Evolutionary conservation across 2,329 filamentous ascomycete species (phyloP).

Genomic region (Fusarium sp.): DNA sequence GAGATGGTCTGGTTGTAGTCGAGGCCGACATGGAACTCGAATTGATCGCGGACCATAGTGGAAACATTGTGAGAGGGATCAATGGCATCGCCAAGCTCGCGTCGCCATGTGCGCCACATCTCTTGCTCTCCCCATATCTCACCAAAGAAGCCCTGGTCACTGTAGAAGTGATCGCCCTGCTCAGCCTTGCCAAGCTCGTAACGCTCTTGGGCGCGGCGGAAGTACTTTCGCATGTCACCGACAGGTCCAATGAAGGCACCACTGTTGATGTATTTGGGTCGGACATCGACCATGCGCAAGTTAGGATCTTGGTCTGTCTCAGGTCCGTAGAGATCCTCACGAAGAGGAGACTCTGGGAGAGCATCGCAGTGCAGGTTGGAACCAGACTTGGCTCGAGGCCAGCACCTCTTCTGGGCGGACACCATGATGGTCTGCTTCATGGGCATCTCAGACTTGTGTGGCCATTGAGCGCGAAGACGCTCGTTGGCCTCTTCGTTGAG

Average conservation of each 20-base stretch:
- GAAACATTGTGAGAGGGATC: slow-evolving; percentile 1
- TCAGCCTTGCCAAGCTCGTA: slow-evolving; percentile 28
- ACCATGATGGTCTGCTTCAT: slow-evolving; percentile 41
- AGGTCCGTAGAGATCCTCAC: slow-evolving; percentile 35
- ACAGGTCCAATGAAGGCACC: slow-evolving; percentile 44
- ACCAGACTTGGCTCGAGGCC: slow-evolving; percentile 18
- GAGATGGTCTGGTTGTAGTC: slow-evolving; percentile 38
- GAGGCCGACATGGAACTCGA: slow-evolving; percentile 37
- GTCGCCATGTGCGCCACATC: slow-evolving; percentile 34
- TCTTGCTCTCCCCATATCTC: slow-evolving; percentile 45
- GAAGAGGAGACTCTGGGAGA: slow-evolving; percentile 27
- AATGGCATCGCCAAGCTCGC: slow-evolving; percentile 4
- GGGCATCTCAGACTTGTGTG: slow-evolving; percentile 6
- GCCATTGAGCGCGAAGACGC: slow-evolving; percentile 24
- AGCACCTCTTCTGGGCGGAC: slow-evolving; percentile 39
- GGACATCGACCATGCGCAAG: slow-evolving; percentile 16
- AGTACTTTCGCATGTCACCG: slow-evolving; percentile 37
- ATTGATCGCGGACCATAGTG: slow-evolving; percentile 24
- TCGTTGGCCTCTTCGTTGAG: slow-evolving; percentile 27
- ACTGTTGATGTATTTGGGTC: slow-evolving; percentile 44
- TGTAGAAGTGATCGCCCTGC: slow-evolving; percentile 24
- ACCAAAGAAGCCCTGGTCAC: slow-evolving; percentile 45
- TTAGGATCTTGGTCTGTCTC: slow-evolving; percentile 29
- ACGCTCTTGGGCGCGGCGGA: slow-evolving; percentile 33
- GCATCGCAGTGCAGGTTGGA: slow-evolving; percentile 30